These are phyloP conservation scores for Hansenula lynferdii DNA, from an alignment of 1,139 yeast species.

Conservation along the genomic window DNA sequence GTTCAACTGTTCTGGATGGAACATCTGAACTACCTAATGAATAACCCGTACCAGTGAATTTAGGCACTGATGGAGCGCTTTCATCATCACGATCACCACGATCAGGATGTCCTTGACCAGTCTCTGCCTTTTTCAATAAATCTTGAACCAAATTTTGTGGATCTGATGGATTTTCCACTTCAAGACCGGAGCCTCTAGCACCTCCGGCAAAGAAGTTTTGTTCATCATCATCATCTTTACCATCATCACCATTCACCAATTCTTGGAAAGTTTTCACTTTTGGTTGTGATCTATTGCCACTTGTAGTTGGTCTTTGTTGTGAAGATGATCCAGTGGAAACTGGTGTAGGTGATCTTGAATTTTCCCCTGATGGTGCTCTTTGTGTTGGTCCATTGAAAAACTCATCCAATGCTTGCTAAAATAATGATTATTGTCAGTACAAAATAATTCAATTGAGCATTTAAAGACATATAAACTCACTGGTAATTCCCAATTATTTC, in stretches of 20 bases:
- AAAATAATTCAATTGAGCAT: not conserved
- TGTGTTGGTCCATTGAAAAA: slow-evolving; percentile 22
- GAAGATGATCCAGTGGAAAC: slow-evolving; percentile 7
- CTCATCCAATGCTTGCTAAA: slow-evolving; percentile 27
- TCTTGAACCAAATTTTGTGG: slow-evolving; percentile 47
- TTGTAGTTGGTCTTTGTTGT: slow-evolving; percentile 4
- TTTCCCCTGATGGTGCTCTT: slow-evolving; percentile 1
- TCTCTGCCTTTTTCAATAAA: slow-evolving; percentile 54
- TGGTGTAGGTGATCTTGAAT: slow-evolving; percentile 4
- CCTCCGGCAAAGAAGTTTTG: slow-evolving; percentile 85
- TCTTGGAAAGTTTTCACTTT: slow-evolving; percentile 49
- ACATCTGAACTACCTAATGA: slow-evolving; percentile 65
- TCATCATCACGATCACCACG: slow-evolving; percentile 28
- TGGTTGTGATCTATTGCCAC: slow-evolving; percentile 24
- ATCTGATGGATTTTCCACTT: slow-evolving; percentile 86
- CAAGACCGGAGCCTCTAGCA: slow-evolving; percentile 91
- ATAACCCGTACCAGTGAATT: slow-evolving; percentile 69
- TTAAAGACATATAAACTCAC: slow-evolving; percentile 12
- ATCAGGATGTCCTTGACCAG: slow-evolving; percentile 36
- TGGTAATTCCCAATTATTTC: slow-evolving; percentile 35
- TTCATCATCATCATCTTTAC: slow-evolving; percentile 52
- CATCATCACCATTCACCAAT: slow-evolving; percentile 34
- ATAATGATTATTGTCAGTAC: not conserved
- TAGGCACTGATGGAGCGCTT: slow-evolving; percentile 24
- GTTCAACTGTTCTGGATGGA: slow-evolving; percentile 33